Evolutionary conservation across 805 yeast genomes (phyloP).

Genomic region (Saccharomycopsis sp.): DNA sequence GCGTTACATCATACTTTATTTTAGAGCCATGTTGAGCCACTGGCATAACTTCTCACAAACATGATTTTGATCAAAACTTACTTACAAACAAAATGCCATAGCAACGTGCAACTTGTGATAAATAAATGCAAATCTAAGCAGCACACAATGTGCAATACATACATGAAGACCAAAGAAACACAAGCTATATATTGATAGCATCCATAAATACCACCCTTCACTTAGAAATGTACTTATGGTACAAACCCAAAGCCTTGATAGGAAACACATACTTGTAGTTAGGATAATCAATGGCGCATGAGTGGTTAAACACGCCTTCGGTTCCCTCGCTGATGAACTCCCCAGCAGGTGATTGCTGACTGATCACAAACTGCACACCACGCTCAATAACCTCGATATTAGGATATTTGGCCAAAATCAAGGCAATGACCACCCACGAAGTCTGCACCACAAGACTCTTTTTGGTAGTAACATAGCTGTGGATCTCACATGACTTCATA

Average conservation of each 20-base stretch:
- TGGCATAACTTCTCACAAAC: too few species aligned
- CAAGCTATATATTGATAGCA: too few species aligned
- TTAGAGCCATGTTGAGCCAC: too few species aligned
- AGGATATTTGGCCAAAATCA: constrained; percentile 78
- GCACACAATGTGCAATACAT: too few species aligned
- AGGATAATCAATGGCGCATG: constrained; percentile 92
- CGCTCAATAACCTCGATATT: constrained; percentile 49
- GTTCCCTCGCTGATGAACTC: constrained; percentile 80
- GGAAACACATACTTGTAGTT: constrained; percentile 85
- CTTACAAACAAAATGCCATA: too few species aligned
- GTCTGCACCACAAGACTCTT: constrained; percentile 78
- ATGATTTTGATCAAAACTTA: too few species aligned
- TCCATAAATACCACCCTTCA: constrained; percentile 22
- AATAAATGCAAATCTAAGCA: too few species aligned
- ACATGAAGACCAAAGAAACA: too few species aligned
- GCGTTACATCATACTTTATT: too few species aligned
- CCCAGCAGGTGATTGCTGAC: constrained; percentile 65
- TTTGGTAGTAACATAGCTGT: constrained; percentile 59
- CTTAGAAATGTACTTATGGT: constrained; percentile 25
- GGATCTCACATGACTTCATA: constrained; percentile 82
- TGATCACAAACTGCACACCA: constrained; percentile 59
- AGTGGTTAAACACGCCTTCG: constrained; percentile 95
- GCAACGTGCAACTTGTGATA: too few species aligned
- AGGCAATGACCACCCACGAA: constrained; percentile 84
- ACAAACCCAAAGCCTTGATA: constrained; percentile 87